Base-by-base conservation (phyloP, 2,329 filamentous ascomycete species). In the Ilyonectria destructans region DNA sequence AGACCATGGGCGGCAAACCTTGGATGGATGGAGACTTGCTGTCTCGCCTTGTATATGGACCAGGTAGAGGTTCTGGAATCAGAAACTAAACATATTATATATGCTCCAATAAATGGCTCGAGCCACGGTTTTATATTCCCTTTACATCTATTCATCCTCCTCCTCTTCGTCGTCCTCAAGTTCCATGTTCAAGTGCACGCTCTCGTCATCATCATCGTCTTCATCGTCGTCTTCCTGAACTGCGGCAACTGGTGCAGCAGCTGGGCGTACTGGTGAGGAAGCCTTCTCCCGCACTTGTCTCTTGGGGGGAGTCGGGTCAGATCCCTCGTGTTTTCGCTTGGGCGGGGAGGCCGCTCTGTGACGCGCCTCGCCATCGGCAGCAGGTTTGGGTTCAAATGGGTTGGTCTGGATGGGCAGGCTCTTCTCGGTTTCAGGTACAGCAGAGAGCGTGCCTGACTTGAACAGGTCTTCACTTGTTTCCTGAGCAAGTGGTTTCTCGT, bases 171-270 rank as follows among this genome's bases (percentile, higher is more conserved):
- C 84, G 17, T 86, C 86, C 10, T 90, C 88, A 10, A 90, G 77
- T 52, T 88, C 87, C 86, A 89, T 89, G 62, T 89, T 87, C 64
- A 90, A 80, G 77, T 89, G 86, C 13, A 89, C 85, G 66, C 87
- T 89, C 62, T 85, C 87, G 63, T 89, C 87, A 23, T 85, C 84
- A 35, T 84, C 84, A 21, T 85, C 84, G n/a, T 84, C 84, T 1
- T 81, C 84, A 5, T 81, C 81, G 1, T 77, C 80, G 1, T 74
- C 77, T 19, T 69, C 61, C n/a, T 58, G 55, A 17, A 65, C 69
- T 55, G 73, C 77, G 3, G 68, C 65, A 9, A 65, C 23, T 37
- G 69, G 63, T 3, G 66, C 46, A 0, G 69, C 63, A 10, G 69
- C 67, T 21, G 65, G 58, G 17, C 69, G 65, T 35, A 60, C 67